These are phyloP conservation scores for Poa pratensis DNA, from an alignment of 176 grass and related monocot species.

Conservation along the genomic window DNA sequence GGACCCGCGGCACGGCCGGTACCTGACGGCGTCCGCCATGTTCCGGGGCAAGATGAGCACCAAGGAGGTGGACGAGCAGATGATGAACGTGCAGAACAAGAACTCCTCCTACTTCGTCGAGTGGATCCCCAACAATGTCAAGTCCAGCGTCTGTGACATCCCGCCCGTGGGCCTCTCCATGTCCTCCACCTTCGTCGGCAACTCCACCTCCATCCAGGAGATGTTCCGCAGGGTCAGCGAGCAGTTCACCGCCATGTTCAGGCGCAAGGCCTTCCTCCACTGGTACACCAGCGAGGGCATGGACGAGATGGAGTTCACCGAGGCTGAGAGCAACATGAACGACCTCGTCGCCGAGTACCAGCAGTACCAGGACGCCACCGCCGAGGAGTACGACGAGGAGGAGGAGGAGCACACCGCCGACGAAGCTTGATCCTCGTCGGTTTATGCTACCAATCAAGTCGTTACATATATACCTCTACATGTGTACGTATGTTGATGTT, in stretches of 20 bases:
- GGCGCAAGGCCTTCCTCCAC: conserved; percentile 87
- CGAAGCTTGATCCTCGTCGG: conserved; percentile 35
- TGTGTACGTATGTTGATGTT: conserved; percentile 19
- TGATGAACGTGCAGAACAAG: conserved; percentile 86
- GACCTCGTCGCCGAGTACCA: conserved; percentile 95
- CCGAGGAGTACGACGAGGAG: conserved; percentile 53
- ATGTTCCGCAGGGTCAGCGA: conserved; percentile 90
- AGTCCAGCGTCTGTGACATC: conserved; percentile 83
- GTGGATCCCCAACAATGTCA: conserved; percentile 86
- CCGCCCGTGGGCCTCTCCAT: conserved; percentile 59
- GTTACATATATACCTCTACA: background rate
- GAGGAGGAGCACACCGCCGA: conserved; percentile 47
- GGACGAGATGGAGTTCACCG: conserved; percentile 99
- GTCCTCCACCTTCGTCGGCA: conserved; percentile 81
- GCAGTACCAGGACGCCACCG: conserved; percentile 96
- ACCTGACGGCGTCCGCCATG: conserved; percentile 80
- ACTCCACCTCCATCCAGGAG: conserved; percentile 91
- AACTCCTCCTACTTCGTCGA: conserved; percentile 77
- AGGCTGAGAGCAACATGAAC: conserved; percentile 99
- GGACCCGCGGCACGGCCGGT: conserved; percentile 81
- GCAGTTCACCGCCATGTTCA: conserved; percentile 93
- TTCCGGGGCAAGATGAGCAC: conserved; percentile 81
- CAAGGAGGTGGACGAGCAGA: conserved; percentile 82
- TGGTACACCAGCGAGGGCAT: conserved; percentile 86
- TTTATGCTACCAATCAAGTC: background rate